A percentile compares a stretch with the other conserved stretches of the same genome.
phyloP scores from a whole-genome alignment of 2,329 filamentous ascomycete genomes.

The Epichloe uncinata region DNA sequence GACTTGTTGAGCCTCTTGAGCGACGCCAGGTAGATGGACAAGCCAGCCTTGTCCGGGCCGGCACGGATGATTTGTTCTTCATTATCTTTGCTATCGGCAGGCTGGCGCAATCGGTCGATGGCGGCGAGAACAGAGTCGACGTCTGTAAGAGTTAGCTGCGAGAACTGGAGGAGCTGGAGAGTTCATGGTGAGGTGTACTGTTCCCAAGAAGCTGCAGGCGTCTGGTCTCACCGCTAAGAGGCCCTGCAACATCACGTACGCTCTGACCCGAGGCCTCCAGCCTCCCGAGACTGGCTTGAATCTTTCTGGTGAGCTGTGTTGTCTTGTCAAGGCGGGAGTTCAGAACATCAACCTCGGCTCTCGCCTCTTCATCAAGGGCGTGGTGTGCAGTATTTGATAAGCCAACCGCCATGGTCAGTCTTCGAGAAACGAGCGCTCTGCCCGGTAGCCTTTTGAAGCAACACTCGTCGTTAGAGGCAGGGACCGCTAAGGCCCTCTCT shows the following conservation, averaged over 20 bases:
- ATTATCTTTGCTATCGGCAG: constrained; percentile 80
- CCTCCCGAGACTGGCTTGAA: constrained; percentile 72
- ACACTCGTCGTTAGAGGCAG: too few relatives aligned
- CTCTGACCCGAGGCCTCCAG: constrained; percentile 82
- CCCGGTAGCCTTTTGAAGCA: too few relatives aligned
- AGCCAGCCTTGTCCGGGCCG: constrained; percentile 70
- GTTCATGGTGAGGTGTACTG: constrained; percentile 37
- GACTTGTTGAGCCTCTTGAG: constrained; percentile 80
- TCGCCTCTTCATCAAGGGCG: constrained; percentile 51
- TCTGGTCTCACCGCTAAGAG: constrained; percentile 85
- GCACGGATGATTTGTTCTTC: constrained; percentile 85
- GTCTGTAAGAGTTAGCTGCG: constrained; percentile 35
- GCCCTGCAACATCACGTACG: constrained; percentile 82
- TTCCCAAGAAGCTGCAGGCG: constrained; percentile 74
- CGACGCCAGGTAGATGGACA: constrained; percentile 76
- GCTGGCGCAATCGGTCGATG: constrained; percentile 78
- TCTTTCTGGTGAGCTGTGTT: constrained; percentile 85
- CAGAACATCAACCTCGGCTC: constrained; percentile 56
- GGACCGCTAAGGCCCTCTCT: too few relatives aligned
- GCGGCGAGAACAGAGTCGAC: constrained; percentile 75
- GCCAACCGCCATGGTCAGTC: constrained; percentile 35
- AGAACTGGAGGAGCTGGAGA: neutral
- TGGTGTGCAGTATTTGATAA: constrained; percentile 30
- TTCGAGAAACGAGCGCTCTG: too few relatives aligned
- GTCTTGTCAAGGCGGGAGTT: constrained; percentile 79